phyloP scores from a whole-genome alignment of 306 rosid species.

The Astragalus glycyphyllos region DNA sequence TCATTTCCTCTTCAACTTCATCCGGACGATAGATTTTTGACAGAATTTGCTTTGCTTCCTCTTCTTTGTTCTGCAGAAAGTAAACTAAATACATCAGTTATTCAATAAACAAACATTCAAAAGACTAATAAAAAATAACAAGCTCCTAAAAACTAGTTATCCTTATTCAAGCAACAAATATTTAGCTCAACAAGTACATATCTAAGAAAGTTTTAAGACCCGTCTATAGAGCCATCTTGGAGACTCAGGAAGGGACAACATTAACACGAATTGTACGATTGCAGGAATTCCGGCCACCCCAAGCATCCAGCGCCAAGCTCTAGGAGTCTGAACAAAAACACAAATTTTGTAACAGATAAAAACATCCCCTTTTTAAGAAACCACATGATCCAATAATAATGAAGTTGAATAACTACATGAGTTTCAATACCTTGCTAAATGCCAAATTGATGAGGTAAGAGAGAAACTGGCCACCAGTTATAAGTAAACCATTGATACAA shows the following conservation, averaged over 20 bases:
- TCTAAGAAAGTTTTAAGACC: too few relatives aligned
- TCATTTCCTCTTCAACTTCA: conserved; percentile 70
- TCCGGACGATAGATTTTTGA: conserved; percentile 53
- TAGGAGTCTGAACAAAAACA: conserved; percentile 54
- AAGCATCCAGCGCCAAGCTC: conserved; percentile 95
- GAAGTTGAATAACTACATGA: too few relatives aligned
- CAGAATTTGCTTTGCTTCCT: conserved; percentile 62
- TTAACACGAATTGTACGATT: conserved; percentile 63
- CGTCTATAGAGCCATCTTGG: conserved; percentile 86
- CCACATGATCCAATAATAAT: not conserved
- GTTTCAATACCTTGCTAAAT: conserved; percentile 63
- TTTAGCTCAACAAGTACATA: too few relatives aligned
- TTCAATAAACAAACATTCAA: too few relatives aligned
- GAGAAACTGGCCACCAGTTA: conserved; percentile 84
- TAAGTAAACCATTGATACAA: conserved; percentile 68
- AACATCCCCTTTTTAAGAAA: not conserved
- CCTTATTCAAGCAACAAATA: too few relatives aligned
- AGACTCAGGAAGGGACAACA: conserved; percentile 85
- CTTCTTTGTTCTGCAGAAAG: conserved; percentile 55
- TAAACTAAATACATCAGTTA: too few relatives aligned
- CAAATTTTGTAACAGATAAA: not conserved
- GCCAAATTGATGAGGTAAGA: conserved; percentile 80
- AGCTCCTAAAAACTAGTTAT: too few relatives aligned
- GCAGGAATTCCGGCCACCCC: conserved; percentile 84
- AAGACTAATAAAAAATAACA: too few relatives aligned